Base-by-base conservation (phyloP, 129 eudicot species). In the Rutidosis leptorrhynchoides region DNA sequence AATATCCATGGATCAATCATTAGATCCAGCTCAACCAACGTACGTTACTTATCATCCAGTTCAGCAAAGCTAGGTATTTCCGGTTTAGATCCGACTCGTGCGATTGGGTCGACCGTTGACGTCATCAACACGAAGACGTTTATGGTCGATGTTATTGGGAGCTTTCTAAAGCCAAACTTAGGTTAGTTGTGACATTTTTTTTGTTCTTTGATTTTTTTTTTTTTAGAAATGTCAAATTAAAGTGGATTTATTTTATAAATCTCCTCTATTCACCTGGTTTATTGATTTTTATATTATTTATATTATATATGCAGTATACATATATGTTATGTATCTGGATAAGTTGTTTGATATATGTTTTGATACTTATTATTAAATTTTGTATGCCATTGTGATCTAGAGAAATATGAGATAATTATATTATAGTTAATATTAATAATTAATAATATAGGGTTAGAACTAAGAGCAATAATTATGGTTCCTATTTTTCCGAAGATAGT, bases 111-210 rank as follows among this genome's bases (percentile, higher is more conserved):
- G 43, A 33, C 82, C 26, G 79, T 79, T 17, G 65, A 53, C 28
- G 26, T 63, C 33, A 22, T 73, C 48, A 77, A 68, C 67, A 46
- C 84, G 52, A 61, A 89, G 69, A 57, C 80, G 65, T 79, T 76
- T 35, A 88, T 33, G 85, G 98, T 7, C 79, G 77, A 33, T 92
- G 98, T 73, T 92, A 88, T 80, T 88, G 85, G 85, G 98, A 92
- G 82, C 87, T 92, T 1, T 92, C 98, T 1, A 92, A 92, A 78
- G 98, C 96, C 25, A 79, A 84, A 32, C 88, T 92, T 45, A 92
- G 98, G 98, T 92, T 58, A 20, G 69, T 51, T 67, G 6, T 32
- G 26, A 26, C n/a, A n/a, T n/a, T n/a, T 46, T 57, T n/a, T n/a
- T 0, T 54, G 10, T 46, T 16, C 2, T 53, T 55, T 20, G 3